phyloP scores from a whole-genome alignment of 106 monocot genomes.

The Phalaenopsis aphrodite region DNA sequence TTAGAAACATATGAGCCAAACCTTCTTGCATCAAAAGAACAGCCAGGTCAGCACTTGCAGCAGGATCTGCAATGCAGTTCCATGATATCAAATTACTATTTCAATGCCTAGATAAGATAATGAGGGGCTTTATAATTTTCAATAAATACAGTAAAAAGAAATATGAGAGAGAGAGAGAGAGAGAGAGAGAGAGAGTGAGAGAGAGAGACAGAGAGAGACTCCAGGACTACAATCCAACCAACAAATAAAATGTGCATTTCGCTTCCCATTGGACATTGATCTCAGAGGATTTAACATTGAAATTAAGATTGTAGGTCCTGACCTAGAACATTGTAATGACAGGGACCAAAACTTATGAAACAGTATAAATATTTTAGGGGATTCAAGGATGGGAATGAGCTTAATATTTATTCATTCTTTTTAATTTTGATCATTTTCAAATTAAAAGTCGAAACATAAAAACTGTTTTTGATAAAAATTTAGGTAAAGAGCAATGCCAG shows the following conservation, averaged over 20 bases:
- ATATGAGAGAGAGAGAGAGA: too few relatives aligned
- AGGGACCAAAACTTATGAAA: not conserved
- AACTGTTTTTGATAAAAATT: not conserved
- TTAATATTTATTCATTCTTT: not conserved
- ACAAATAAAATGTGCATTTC: not conserved
- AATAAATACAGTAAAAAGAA: too few relatives aligned
- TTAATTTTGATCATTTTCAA: not conserved
- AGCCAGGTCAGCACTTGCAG: constrained; percentile 94
- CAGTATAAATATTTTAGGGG: not conserved
- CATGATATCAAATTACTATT: not conserved
- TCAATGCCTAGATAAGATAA: not conserved
- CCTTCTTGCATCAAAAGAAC: constrained; percentile 99
- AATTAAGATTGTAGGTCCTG: not conserved
- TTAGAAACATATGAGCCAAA: constrained; percentile 79
- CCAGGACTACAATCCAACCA: too few relatives aligned
- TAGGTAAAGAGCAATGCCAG: not conserved
- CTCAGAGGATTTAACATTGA: not conserved
- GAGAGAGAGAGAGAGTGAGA: too few relatives aligned
- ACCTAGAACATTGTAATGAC: not conserved
- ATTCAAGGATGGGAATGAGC: not conserved
- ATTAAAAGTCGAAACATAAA: not conserved
- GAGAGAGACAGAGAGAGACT: too few relatives aligned
- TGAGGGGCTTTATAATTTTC: too few relatives aligned
- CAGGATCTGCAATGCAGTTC: constrained; percentile 66
- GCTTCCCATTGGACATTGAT: not conserved